Base-by-base conservation (phyloP, 805 yeast species). In the Tetrapisispora arboricola region DNA sequence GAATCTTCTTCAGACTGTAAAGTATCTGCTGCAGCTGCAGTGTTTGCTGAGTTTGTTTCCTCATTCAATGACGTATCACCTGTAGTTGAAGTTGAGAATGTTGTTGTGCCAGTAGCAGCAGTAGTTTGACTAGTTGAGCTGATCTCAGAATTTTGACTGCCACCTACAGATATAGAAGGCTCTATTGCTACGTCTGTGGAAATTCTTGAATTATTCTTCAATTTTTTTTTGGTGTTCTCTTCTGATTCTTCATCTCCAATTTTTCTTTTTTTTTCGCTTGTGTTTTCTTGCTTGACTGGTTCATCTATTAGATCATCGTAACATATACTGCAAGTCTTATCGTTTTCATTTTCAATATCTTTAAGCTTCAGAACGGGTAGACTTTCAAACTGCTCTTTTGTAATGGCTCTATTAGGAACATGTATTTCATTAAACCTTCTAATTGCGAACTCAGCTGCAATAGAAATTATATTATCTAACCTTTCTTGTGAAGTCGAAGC, bases 401-500 rank as follows among this genome's bases (percentile, higher is more conserved):
- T 63, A 4, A 79, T 66, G 9, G 85, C 84, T 28, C 70, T 65
- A 69, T 65, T 41, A 66, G 68, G 42, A 3, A 30, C 29, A 11
- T 28, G 70, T 66, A 24, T 71, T 17, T 72, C 69, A 4, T 75
- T 67, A 28, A 80, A 73, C 13, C 84, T 76, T 30, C 80, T 64
- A 55, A 79, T 68, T 1, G 87, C 87, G 58, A 81, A 70, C 20
- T 77, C 76, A 0, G 88, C 79, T 2, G 87, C 86, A 42, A 81
- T 60, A 21, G 79, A 66, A 11, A 82, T 73, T 41, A 81, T 67
- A 27, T 73, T 76, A 51, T 75, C 78, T 25, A 80, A 64, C 27
- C 75, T 68, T 28, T 72, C 70, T n/a, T 78, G 80, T 40, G 79
- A 75, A 24, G 77, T 66, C 43, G 75, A 74, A 15, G 69, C 60